Evolutionary conservation across 2,329 filamentous ascomycete genomes (phyloP).

Genomic region (Colletotrichum chrysophilum): DNA sequence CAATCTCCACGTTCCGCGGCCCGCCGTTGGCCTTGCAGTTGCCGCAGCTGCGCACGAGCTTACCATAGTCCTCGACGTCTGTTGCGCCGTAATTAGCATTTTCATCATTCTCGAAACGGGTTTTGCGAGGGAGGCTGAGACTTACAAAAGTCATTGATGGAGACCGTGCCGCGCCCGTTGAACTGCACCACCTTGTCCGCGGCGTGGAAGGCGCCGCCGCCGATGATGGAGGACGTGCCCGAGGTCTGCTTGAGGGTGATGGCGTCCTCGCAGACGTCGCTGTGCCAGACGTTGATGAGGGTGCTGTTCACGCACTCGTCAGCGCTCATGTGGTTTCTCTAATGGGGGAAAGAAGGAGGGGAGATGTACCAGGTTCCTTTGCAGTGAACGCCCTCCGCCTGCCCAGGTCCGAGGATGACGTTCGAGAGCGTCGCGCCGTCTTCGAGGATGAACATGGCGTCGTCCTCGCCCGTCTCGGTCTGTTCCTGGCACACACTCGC

Average conservation of each 20-base stretch:
- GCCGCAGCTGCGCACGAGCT: slow-evolving; percentile 54
- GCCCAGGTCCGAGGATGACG: slow-evolving; percentile 55
- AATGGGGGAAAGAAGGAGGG: not conserved
- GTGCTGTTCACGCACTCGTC: not conserved
- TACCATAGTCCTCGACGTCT: slow-evolving; percentile 47
- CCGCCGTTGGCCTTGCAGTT: slow-evolving; percentile 41
- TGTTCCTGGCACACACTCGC: slow-evolving; percentile 13
- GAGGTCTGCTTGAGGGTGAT: slow-evolving; percentile 43
- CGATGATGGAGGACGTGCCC: slow-evolving; percentile 34
- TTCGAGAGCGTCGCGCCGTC: slow-evolving; percentile 55
- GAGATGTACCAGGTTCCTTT: slow-evolving; percentile 40
- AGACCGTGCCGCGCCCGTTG: slow-evolving; percentile 43
- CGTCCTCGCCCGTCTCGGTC: slow-evolving; percentile 11
- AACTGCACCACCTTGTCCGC: slow-evolving; percentile 46
- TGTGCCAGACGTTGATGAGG: slow-evolving; percentile 49
- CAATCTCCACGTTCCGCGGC: slow-evolving; percentile 34
- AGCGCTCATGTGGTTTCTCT: not conserved
- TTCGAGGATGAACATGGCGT: slow-evolving; percentile 57
- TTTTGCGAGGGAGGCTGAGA: too few species aligned
- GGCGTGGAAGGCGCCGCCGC: slow-evolving; percentile 31
- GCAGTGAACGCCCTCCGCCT: slow-evolving; percentile 57
- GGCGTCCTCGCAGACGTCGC: slow-evolving; percentile 46
- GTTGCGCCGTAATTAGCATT: too few species aligned
- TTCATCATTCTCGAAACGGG: too few species aligned
- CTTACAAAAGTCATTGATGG: slow-evolving; percentile 41